phyloP scores from a whole-genome alignment of 148 eudicot genomes.

The Mesembryanthemum crystallinum region DNA sequence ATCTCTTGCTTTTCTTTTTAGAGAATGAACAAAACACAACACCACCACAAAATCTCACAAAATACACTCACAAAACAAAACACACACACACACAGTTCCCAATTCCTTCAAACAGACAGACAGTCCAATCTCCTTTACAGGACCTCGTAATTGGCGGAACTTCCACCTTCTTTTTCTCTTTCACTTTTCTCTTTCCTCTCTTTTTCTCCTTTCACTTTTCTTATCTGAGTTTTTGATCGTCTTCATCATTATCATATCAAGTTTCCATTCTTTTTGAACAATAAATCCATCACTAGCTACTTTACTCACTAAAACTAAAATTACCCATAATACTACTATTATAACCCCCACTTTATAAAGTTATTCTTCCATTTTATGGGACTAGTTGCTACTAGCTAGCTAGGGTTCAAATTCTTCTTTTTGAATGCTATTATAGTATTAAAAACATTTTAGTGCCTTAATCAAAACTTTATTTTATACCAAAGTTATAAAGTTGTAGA shows the following conservation, averaged over 20 bases:
- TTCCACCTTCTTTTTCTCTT: conserved; percentile 18
- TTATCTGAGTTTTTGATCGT: conserved; percentile 36
- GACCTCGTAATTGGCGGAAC: conserved; percentile 43
- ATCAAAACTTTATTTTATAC: conserved; percentile 19
- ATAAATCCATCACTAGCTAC: conserved; percentile 1
- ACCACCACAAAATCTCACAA: neutral
- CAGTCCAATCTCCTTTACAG: conserved; percentile 51
- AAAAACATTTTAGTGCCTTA: conserved; percentile 26
- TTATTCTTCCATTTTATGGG: conserved; percentile 22
- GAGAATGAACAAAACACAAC: conserved; percentile 16
- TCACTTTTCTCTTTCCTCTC: neutral
- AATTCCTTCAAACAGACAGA: conserved; percentile 69
- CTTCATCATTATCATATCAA: conserved; percentile 39
- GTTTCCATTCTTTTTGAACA: conserved; percentile 17
- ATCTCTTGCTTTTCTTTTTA: conserved; percentile 22
- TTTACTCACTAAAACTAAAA: neutral
- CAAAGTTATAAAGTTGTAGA: conserved; percentile 28
- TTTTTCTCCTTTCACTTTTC: conserved; percentile 19
- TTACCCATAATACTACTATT: neutral
- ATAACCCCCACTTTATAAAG: conserved; percentile 31
- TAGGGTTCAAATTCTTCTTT: conserved; percentile 26
- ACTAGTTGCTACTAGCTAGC: neutral
- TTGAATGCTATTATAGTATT: too few relatives aligned
- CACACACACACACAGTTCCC: conserved; percentile 33
- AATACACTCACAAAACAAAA: too few relatives aligned